Percentiles rank a stretch among this genome's conserved stretches.
These are phyloP conservation scores for Eutrema heterophyllum DNA, from an alignment of 345 rosid genomes.

Conservation along the genomic window DNA sequence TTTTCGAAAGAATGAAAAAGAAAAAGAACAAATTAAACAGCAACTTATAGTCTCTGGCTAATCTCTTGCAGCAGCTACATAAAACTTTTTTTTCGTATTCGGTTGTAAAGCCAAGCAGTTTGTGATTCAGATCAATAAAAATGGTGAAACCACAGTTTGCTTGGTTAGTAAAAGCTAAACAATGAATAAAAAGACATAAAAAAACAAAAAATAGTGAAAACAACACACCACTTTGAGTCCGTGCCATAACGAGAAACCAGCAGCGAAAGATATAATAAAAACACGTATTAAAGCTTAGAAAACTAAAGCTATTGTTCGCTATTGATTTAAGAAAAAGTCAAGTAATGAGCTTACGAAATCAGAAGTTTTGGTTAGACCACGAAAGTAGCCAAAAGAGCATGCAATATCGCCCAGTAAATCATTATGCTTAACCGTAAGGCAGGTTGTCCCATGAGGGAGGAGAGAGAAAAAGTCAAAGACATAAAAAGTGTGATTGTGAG, in stretches of 20 bases:
- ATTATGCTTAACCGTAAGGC: constrained; percentile 80
- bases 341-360: constrained; percentile 14
- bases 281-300: neutral
- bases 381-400: constrained; percentile 61
- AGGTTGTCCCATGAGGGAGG: constrained; percentile 92
- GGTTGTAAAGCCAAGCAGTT: constrained; percentile 21
- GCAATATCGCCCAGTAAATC: constrained; percentile 85
- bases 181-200: neutral
- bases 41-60: neutral
- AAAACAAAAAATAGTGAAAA: neutral
- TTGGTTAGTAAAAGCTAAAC: constrained; percentile 23
- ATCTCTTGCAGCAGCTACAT: neutral
- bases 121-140: constrained; percentile 25
- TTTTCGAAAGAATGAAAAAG: neutral
- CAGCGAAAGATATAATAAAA: neutral
- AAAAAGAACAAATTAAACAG: neutral
- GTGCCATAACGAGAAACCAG: neutral
- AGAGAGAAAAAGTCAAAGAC: no score
- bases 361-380: constrained; percentile 47
- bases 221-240: constrained; percentile 9
- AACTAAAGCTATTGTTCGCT: neutral
- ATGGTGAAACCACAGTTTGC: constrained; percentile 22
- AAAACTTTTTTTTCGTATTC: neutral
- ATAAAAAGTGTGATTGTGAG: no score
- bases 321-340: neutral